Evolutionary conservation across 768 basidiomycete species (phyloP), one percentile per base, ranked within the genome.

Genomic region (Candolleomyces eurysporus): DNA sequence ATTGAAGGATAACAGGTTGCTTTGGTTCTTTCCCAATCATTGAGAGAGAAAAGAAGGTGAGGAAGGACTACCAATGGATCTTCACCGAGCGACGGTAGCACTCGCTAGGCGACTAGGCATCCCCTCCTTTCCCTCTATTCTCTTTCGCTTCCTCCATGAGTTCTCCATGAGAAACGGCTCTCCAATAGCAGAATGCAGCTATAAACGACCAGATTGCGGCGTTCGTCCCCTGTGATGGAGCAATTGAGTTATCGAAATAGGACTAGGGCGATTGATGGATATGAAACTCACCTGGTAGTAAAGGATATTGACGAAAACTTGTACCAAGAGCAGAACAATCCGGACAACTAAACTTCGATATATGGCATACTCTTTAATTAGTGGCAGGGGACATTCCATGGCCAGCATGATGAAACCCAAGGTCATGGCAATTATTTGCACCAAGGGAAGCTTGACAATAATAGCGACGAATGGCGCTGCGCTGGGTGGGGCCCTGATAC

Each of bases 171-270:
- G 81, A 71, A 46, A 86, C 76, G 13, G 92, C 90, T 59, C 87
- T 82, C 14, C 74, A 72, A 67, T 93, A 96, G 68, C 87, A 87
- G 59, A 80, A 63, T 26, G 82, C 78, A 17, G 91, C 89, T 67
- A 93, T 82, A 54, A 92, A 68, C 22, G 91, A 92, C 81, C 86
- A 97, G 54, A 96, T 73, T 13, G 88, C 87, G 30, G 86, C 89
- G 68, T 94, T 94, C 39, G 91, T 90, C 48, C 93, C 94, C 92
- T 95, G 61, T 49, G n/a, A 43, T 31, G n/a, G 17, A 5, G 21
- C n/a, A 51, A 22, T 51, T 51, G 19, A 14, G 16, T 51, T 30
- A 51, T 8, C 2, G 21, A 19, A 50, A 48, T 39, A 48, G 58
- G 31, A 53, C 48, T 58, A 63, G 52, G 63, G 40, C 52, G 45